phyloP scores from a whole-genome alignment of 2,329 filamentous ascomycete species.

The Fusarium azukiicola region DNA sequence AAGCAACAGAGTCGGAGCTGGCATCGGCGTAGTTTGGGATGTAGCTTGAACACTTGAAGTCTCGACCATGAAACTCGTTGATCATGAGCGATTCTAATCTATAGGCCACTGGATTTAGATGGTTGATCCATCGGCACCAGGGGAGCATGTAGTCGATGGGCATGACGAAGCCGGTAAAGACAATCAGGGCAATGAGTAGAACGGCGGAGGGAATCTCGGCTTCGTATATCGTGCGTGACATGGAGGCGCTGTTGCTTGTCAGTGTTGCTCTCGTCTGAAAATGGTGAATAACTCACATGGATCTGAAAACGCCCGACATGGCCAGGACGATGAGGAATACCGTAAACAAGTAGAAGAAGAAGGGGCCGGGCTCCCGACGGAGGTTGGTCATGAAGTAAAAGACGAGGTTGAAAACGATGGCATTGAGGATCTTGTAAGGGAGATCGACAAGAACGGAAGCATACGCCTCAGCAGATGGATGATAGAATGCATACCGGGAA shows the following conservation, averaged over 20 bases:
- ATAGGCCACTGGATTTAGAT: slow-evolving; percentile 82
- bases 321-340: slow-evolving; percentile 74
- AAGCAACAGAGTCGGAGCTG: slow-evolving; percentile 19
- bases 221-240: slow-evolving; percentile 39
- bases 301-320: slow-evolving; percentile 81
- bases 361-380: slow-evolving; percentile 65
- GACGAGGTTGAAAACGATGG: slow-evolving; percentile 65
- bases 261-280: neutral
- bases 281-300: slow-evolving; percentile 51
- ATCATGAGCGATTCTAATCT: slow-evolving; percentile 83
- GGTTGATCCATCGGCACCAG: slow-evolving; percentile 85
- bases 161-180: slow-evolving; percentile 72
- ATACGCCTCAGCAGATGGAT: slow-evolving; percentile 54
- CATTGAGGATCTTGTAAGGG: slow-evolving; percentile 63
- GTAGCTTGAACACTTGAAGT: slow-evolving; percentile 42
- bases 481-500: slow-evolving; percentile 57
- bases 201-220: slow-evolving; percentile 64
- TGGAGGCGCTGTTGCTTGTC: slow-evolving; percentile 1
- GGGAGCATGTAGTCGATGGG: slow-evolving; percentile 72
- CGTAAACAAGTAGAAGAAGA: slow-evolving; percentile 69
- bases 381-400: slow-evolving; percentile 72
- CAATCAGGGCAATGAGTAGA: slow-evolving; percentile 54
- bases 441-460: slow-evolving; percentile 63
- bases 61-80: slow-evolving; percentile 77
- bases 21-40: slow-evolving; percentile 29